Base-by-base conservation (phyloP, 2,329 filamentous ascomycete genomes). In the Fusarium buharicum region DNA sequence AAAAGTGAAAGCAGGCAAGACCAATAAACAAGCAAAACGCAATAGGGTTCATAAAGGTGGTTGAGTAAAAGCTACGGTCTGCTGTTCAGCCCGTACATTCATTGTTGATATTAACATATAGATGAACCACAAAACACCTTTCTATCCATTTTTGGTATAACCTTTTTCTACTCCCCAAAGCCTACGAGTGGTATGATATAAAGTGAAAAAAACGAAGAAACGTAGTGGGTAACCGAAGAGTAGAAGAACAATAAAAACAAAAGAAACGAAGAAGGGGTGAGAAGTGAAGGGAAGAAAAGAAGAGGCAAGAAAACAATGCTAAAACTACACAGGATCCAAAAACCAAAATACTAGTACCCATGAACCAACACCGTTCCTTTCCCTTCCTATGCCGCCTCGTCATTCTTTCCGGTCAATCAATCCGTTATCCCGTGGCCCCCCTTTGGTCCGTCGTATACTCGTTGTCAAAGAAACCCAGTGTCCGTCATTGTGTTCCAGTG, bases 111-210 rank as follows among this genome's bases (percentile, higher is more conserved):
- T 37, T 38, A 56, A 50, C 53, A 58, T 50, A 59, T 34, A 55
- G 51, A 49, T 50, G 37, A 50, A 57, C 38, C 39, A 45, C 53
- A 49, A 44, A 67, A 70, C 65, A 70, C 68, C 67, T 50, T 61
- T 70, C 68, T 70, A 70, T 67, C 67, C 68, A 64, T 64, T 70
- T 68, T 70, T 70, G 68, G 63, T 70, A 70, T 70, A 64, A 69
- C 66, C 68, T 58, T 69, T 67, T 64, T 69, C 67, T 70, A 70
- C 66, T 59, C 67, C 67, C 56, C 40, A 52, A 53, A 69, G 61
- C 64, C 65, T 69, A 70, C 66, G 58, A 59, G 44, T 69, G 67
- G 67, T 69, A 68, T 67, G 60, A 55, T 67, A 40, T 49, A 50
- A 62, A 24, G 22, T 24, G 54, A 44, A 62, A 51, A 62, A 41